These are phyloP conservation scores for Dendrothele bispora DNA, from an alignment of 768 basidiomycete species.

Conservation along the genomic window DNA sequence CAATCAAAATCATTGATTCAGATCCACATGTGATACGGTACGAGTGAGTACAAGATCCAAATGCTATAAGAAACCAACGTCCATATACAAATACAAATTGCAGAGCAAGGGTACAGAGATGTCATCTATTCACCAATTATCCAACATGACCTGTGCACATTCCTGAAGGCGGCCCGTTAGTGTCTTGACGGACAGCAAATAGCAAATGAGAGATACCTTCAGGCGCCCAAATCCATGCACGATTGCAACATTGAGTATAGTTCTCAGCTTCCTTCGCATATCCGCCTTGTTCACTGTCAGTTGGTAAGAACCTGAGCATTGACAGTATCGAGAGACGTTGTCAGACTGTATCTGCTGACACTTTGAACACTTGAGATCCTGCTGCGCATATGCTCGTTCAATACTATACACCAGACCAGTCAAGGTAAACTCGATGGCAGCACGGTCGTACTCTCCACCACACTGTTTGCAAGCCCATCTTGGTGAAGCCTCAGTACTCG, in stretches of 20 bases:
- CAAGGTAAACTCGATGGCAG: slow-evolving; percentile 82
- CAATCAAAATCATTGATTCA: no score
- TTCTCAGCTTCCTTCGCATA: slow-evolving; percentile 66
- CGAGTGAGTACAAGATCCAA: no score
- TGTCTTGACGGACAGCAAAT: not conserved
- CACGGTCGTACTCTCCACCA: slow-evolving; percentile 85
- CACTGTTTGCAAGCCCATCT: slow-evolving; percentile 76
- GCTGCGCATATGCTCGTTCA: slow-evolving; percentile 77
- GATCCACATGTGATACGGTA: no score
- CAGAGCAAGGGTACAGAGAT: not conserved
- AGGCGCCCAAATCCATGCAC: slow-evolving; percentile 68
- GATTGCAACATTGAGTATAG: slow-evolving; percentile 80
- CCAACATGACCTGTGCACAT: slow-evolving; percentile 43
- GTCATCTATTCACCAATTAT: slow-evolving; percentile 39
- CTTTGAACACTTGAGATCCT: slow-evolving; percentile 86
- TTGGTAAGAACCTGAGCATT: slow-evolving; percentile 84
- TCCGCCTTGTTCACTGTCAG: slow-evolving; percentile 75
- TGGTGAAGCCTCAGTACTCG: slow-evolving; percentile 44
- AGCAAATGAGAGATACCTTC: slow-evolving; percentile 46
- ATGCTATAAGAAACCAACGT: not conserved
- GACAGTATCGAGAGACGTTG: slow-evolving; percentile 81
- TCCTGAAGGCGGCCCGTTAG: slow-evolving; percentile 31
- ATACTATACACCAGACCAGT: slow-evolving; percentile 72
- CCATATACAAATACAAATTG: not conserved
- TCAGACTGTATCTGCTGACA: slow-evolving; percentile 92